A percentile compares a stretch with the other conserved stretches of the same genome.
These are phyloP conservation scores for Aspergillus viridinutans DNA, from an alignment of 2,329 filamentous ascomycete genomes.

Conservation along the genomic window DNA sequence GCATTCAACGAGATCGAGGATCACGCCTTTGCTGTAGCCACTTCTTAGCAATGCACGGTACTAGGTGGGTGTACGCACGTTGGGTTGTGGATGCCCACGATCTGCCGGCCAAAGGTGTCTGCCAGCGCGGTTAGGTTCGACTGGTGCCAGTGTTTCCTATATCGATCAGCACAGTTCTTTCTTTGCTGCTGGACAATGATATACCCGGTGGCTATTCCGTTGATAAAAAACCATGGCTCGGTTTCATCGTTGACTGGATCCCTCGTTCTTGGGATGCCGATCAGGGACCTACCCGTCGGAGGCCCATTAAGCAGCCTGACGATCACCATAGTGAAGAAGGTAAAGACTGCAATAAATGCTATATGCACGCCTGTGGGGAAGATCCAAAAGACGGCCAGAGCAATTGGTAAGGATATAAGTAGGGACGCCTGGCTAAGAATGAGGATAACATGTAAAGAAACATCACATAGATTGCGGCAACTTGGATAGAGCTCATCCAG, in stretches of 20 bases:
- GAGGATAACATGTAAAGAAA: background rate
- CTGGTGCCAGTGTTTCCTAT: constrained; percentile 1
- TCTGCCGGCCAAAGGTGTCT: constrained; percentile 1
- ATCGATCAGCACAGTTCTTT: background rate
- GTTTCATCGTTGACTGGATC: background rate
- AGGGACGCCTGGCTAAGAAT: background rate
- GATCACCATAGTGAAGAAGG: background rate
- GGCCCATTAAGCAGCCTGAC: background rate
- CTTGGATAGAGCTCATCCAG: constrained; percentile 1
- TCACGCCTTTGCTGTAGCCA: background rate
- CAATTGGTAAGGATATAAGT: background rate
- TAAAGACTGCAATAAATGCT: background rate
- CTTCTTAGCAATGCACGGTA: background rate
- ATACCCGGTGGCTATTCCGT: constrained; percentile 3
- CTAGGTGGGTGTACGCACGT: background rate
- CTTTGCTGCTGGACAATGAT: too few species aligned
- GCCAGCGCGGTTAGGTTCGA: constrained; percentile 1
- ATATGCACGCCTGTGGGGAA: background rate
- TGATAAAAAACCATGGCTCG: constrained; percentile 5
- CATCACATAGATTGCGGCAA: background rate
- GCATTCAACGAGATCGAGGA: constrained; percentile 3
- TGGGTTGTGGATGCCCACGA: constrained; percentile 5
- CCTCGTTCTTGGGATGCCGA: background rate
- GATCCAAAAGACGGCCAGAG: background rate
- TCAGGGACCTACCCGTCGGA: background rate